These are phyloP conservation scores for Camellia granthamiana DNA, from an alignment of 148 eudicot genomes.

Conservation along the genomic window DNA sequence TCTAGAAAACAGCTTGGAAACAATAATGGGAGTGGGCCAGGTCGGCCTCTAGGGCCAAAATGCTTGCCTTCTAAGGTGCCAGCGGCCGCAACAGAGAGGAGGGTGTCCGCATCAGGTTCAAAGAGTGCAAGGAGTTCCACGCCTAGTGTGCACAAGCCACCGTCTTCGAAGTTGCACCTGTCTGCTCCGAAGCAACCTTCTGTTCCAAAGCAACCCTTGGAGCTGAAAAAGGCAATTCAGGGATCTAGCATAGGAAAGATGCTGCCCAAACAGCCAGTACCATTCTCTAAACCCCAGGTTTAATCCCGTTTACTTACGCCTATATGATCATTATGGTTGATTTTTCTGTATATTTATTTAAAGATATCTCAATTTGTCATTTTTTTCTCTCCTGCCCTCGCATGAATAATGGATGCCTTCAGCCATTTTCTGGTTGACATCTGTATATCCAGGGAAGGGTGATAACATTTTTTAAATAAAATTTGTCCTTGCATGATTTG, in stretches of 20 bases:
- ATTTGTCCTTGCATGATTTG: too few species aligned
- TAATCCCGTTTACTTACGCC: neutral
- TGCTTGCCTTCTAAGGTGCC: conserved; percentile 43
- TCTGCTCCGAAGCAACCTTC: conserved; percentile 33
- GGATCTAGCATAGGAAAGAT: conserved; percentile 35
- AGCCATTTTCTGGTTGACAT: neutral
- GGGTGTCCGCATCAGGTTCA: conserved; percentile 15
- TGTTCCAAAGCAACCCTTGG: conserved; percentile 29
- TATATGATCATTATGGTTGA: neutral
- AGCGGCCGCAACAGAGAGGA: conserved; percentile 36
- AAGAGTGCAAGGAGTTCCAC: too few species aligned
- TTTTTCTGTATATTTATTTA: neutral
- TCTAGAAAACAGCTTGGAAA: conserved; percentile 41
- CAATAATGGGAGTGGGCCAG: conserved; percentile 59
- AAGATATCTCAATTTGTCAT: neutral
- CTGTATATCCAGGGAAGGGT: neutral
- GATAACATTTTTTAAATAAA: neutral
- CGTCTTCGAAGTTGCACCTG: conserved; percentile 33
- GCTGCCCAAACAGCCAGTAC: conserved; percentile 27
- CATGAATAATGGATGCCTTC: neutral
- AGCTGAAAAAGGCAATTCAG: conserved; percentile 35
- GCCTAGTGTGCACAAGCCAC: conserved; percentile 41
- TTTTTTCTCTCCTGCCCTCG: neutral
- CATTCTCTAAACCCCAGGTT: conserved; percentile 57
- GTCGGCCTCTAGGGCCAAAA: conserved; percentile 40